A percentile compares a stretch with the other conserved stretches of the same genome.
These are phyloP conservation scores for Hypomontagnella submonticulosa DNA, from an alignment of 495 filamentous ascomycete species.

Conservation along the genomic window DNA sequence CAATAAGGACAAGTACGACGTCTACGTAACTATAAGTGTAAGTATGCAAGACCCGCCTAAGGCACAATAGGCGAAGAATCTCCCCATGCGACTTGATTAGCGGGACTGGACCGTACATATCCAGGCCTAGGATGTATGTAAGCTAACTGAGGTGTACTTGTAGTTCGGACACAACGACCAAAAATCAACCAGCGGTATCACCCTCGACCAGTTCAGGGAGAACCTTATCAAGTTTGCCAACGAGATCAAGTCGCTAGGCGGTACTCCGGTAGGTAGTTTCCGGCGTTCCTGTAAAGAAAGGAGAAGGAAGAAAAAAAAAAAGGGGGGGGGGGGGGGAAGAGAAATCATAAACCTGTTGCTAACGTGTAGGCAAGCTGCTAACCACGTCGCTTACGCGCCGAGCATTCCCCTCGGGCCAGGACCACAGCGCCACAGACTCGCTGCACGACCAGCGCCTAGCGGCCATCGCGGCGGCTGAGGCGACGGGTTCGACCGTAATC, in stretches of 20 bases:
- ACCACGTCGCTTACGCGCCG: conserved; percentile 58
- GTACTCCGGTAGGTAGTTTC: conserved; percentile 49
- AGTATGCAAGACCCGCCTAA: conserved; percentile 10
- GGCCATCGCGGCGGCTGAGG: conserved; percentile 54
- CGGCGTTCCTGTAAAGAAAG: background rate
- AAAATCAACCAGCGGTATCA: conserved; percentile 54
- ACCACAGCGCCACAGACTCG: conserved; percentile 50
- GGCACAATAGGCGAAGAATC: conserved; percentile 10
- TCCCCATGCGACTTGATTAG: background rate
- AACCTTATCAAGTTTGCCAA: conserved; percentile 57
- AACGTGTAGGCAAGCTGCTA: conserved; percentile 32
- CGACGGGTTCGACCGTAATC: conserved; percentile 44
- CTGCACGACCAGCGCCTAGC: conserved; percentile 53
- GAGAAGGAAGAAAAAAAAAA: background rate
- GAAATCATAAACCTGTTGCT: background rate
- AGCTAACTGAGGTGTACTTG: conserved; percentile 9
- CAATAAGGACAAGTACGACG: conserved; percentile 44
- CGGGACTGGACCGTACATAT: background rate
- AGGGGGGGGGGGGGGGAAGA: background rate
- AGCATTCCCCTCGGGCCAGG: conserved; percentile 49
- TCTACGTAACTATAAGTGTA: conserved; percentile 60
- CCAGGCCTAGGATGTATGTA: too few relatives aligned
- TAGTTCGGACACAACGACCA: conserved; percentile 70
- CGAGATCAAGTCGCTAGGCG: conserved; percentile 54
- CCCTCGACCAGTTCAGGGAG: conserved; percentile 48